Percentiles rank a stretch among this genome's conserved stretches.
These are phyloP conservation scores for Boletus barrowsii DNA, from an alignment of 768 basidiomycete species.

Conservation along the genomic window DNA sequence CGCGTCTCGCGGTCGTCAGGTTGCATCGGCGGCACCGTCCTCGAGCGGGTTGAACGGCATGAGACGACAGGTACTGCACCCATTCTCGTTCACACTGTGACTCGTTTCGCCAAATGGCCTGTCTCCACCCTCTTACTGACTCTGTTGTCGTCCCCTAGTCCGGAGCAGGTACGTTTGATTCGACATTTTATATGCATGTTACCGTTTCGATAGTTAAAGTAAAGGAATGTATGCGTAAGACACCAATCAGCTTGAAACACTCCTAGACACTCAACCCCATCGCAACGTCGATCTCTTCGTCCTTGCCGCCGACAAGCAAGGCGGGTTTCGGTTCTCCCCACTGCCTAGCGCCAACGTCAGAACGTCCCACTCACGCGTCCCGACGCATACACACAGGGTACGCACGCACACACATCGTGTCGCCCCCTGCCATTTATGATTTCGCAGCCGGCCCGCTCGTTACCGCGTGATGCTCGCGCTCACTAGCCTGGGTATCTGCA, in stretches of 20 bases:
- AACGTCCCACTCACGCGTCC: neutral
- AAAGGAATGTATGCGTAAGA: slow-evolving; percentile 36
- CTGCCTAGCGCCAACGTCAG: neutral
- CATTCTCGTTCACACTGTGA: slow-evolving; percentile 57
- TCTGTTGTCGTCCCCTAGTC: slow-evolving; percentile 33
- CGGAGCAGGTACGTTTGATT: slow-evolving; percentile 38
- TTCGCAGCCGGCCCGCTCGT: slow-evolving; percentile 46
- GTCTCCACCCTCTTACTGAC: neutral
- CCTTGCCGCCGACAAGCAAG: slow-evolving; percentile 38
- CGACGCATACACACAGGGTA: neutral
- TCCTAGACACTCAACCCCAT: slow-evolving; percentile 43
- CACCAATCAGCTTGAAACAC: slow-evolving; percentile 41
- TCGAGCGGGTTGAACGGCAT: no score
- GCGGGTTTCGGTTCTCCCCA: neutral
- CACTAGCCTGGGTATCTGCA: slow-evolving; percentile 51
- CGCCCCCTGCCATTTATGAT: slow-evolving; percentile 56
- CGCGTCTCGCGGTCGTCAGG: no score
- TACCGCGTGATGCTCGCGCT: slow-evolving; percentile 41
- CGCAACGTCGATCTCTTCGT: slow-evolving; percentile 47
- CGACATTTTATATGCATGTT: no score
- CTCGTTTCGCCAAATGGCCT: slow-evolving; percentile 7
- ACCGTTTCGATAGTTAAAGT: neutral
- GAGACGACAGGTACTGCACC: slow-evolving; percentile 39
- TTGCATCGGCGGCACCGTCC: no score
- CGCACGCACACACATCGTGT: slow-evolving; percentile 37